Evolutionary conservation across 345 rosid species (phyloP).

Genomic region (Populus ilicifolia): DNA sequence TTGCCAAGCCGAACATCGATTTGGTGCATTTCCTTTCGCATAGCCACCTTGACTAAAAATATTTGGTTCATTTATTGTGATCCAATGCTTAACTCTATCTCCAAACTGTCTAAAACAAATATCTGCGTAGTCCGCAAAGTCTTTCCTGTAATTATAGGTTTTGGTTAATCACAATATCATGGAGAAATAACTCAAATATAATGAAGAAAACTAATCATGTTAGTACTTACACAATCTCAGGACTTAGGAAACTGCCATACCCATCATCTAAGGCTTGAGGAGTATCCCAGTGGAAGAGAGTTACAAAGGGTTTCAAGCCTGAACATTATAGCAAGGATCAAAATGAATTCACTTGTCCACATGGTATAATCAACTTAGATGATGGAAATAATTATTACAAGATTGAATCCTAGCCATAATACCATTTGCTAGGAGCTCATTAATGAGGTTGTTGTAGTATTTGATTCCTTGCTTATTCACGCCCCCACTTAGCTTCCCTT

Average conservation of each 20-base stretch:
- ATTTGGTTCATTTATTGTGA: slow-evolving; percentile 31
- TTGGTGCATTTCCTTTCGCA: slow-evolving; percentile 25
- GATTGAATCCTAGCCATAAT: neutral
- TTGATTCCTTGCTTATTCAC: slow-evolving; percentile 12
- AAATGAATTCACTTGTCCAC: neutral
- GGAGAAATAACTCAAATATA: neutral
- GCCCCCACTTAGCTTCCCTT: slow-evolving; percentile 9
- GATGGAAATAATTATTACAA: neutral
- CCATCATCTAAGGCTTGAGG: slow-evolving; percentile 17
- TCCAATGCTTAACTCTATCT: slow-evolving; percentile 38
- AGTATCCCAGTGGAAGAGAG: slow-evolving; percentile 9
- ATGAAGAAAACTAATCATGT: neutral
- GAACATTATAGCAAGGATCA: neutral
- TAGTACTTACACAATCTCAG: slow-evolving; percentile 9
- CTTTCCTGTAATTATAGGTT: slow-evolving; percentile 25
- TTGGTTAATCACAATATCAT: neutral
- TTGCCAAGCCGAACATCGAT: slow-evolving; percentile 23
- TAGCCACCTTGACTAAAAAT: neutral
- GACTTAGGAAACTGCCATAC: slow-evolving; percentile 13
- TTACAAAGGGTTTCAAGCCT: slow-evolving; percentile 11
- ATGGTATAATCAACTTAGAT: neutral
- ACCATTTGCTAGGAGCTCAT: slow-evolving; percentile 17
- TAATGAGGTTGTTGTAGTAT: slow-evolving; percentile 18
- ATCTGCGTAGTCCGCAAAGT: slow-evolving; percentile 38
- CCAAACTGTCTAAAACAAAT: slow-evolving; percentile 46